phyloP scores from a whole-genome alignment of 169 alveolate genomes.

The Plasmodium adleri region DNA sequence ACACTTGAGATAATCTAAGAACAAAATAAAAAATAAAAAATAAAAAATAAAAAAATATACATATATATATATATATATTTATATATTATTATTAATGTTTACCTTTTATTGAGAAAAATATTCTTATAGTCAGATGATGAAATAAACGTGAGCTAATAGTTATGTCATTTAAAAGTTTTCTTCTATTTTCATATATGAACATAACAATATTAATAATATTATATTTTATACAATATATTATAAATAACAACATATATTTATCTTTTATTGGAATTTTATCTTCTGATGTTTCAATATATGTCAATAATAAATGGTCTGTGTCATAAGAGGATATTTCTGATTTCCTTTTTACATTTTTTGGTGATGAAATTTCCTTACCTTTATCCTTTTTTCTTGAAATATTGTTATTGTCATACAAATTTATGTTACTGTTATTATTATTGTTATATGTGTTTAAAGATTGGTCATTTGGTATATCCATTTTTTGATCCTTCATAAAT shows the following conservation, averaged over 20 bases:
- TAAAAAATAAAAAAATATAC: background rate
- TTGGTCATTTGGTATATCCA: too few species aligned
- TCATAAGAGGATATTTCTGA: too few species aligned
- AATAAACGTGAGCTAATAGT: conserved; percentile 11
- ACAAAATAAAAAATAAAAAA: background rate
- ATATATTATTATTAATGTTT: background rate
- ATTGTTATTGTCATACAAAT: too few species aligned
- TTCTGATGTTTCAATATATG: background rate
- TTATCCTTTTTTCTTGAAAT: background rate
- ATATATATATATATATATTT: background rate
- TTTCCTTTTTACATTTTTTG: too few species aligned
- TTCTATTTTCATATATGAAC: conserved; percentile 45
- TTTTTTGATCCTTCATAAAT: too few species aligned
- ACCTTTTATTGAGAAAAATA: conserved; percentile 54
- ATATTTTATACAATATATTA: conserved; percentile 53
- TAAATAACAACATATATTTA: conserved; percentile 34
- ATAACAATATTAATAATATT: conserved; percentile 49
- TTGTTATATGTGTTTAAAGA: too few species aligned
- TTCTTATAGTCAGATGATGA: conserved; percentile 27
- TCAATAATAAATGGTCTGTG: background rate
- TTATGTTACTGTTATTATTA: too few species aligned
- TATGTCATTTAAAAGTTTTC: conserved; percentile 14
- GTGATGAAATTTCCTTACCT: background rate
- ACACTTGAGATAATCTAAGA: conserved; percentile 39
- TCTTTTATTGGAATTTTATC: conserved; percentile 31